Base-by-base conservation (phyloP, 805 yeast genomes). In the Candida yuanshanica region DNA sequence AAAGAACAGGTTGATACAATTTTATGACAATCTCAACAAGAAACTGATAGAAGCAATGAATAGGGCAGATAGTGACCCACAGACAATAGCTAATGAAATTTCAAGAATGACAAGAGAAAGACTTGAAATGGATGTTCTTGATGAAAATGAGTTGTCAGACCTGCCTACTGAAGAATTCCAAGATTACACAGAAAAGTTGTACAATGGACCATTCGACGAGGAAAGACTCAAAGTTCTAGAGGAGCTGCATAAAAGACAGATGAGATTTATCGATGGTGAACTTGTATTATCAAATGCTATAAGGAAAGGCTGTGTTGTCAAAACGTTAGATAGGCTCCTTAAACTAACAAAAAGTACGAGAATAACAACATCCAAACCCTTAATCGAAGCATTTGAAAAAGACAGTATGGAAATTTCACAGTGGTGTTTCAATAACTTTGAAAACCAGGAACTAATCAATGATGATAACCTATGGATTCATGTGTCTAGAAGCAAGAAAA, bases 391-490 rank as follows among this genome's bases (percentile, higher is more conserved):
- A 1, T 50, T 56, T 20, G 39, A 38, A 5, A 16, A 14, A 10
- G 35, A 38, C 16, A 13, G 22, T 7, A 3, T 42, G 8, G 36
- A 32, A 3, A 20, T 50, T 6, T 48, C 45, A 0, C 33, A 49
- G 9, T 52, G 59, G 59, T 13, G 50, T 12, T 20, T 51, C 20
- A 39, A 45, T 7, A 47, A 44, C 13, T 33, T 44, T 14, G 36
- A 32, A 1, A 33, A 38, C 12, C 35, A 26, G 5, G 35, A 29
- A 8, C 13, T 52, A 36, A 25, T 46, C 5, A 48, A 40, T 35
- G 45, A 50, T 34, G 45, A 50, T 31, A 42, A 35, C 11, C n/a
- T 56, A 2, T 56, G 61, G 59, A 18, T 42, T 1, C 40, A 39
- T 24, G 45, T 52, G 2, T 24, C 43, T 7, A 20, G 26, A 13